Evolutionary conservation across 2,329 filamentous ascomycete genomes (phyloP).

Genomic region (Pseudopithomyces chartarum): DNA sequence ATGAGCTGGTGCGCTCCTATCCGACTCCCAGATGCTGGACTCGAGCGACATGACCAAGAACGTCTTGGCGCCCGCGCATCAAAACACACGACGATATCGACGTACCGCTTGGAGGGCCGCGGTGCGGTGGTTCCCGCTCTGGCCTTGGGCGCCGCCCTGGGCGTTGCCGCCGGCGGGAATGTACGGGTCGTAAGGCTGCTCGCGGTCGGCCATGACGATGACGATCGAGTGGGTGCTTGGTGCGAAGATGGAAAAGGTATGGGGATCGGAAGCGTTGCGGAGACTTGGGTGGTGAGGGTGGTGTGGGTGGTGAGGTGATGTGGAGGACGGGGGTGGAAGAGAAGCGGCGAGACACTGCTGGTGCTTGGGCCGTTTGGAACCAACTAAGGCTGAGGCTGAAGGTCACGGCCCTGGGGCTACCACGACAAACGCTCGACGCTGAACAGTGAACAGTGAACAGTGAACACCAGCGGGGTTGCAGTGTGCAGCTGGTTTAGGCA

Average conservation of each 20-base stretch:
- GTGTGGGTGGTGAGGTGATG: conserved; percentile 27
- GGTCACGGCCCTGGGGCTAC: conserved; percentile 18
- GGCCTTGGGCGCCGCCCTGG: conserved; percentile 52
- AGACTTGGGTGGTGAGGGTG: conserved; percentile 24
- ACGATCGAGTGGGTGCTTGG: conserved; percentile 13
- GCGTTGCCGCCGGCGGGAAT: conserved; percentile 71
- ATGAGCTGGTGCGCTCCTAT: conserved; percentile 8
- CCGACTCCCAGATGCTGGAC: conserved; percentile 6
- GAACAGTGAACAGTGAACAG: background rate
- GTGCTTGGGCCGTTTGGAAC: conserved; percentile 30
- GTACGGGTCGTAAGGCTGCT: conserved; percentile 84
- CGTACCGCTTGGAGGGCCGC: conserved; percentile 81
- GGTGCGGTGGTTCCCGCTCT: conserved; percentile 66
- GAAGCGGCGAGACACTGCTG: conserved; percentile 23
- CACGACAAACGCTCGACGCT: background rate
- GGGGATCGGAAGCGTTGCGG: conserved; percentile 12
- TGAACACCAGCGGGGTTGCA: background rate
- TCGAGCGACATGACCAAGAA: background rate
- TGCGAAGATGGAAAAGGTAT: conserved; percentile 22
- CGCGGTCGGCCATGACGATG: conserved; percentile 59
- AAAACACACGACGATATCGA: conserved; percentile 11
- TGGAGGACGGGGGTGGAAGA: conserved; percentile 18
- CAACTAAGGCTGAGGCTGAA: conserved; percentile 40
- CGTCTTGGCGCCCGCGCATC: background rate
- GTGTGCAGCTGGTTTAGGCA: conserved; percentile 3